These are phyloP conservation scores for Penicillium italicum DNA, from an alignment of 2,329 filamentous ascomycete genomes.

Conservation along the genomic window DNA sequence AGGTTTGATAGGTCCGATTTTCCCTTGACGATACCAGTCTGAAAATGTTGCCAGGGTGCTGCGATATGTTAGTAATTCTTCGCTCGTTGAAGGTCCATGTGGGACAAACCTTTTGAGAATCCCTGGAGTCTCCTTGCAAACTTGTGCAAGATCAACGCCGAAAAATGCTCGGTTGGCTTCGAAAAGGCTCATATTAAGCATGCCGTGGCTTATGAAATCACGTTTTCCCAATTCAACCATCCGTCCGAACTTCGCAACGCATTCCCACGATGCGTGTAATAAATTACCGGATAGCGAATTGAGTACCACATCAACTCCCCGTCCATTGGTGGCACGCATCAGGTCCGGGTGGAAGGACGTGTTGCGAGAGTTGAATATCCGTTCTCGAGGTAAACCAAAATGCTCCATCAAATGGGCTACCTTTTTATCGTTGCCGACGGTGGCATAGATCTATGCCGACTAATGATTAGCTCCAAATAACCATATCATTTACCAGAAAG, in stretches of 20 bases:
- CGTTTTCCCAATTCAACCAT: conserved; percentile 26
- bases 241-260: conserved; percentile 25
- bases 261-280: conserved; percentile 26
- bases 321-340: conserved; percentile 6
- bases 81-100: neutral
- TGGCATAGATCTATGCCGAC: conserved; percentile 13
- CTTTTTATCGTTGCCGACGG: conserved; percentile 16
- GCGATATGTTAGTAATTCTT: neutral
- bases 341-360: conserved; percentile 12
- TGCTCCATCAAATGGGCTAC: conserved; percentile 16
- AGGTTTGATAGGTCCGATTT: conserved; percentile 4
- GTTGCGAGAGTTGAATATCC: conserved; percentile 21
- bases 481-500: no score
- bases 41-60: conserved; percentile 3
- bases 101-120: neutral
- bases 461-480: neutral
- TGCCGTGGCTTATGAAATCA: conserved; percentile 18
- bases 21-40: conserved; percentile 4
- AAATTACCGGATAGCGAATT: conserved; percentile 24
- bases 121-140: neutral
- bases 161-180: conserved; percentile 10
- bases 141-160: conserved; percentile 12
- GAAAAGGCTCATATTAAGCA: conserved; percentile 14
- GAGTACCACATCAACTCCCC: conserved; percentile 25
- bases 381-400: conserved; percentile 16